These are phyloP conservation scores for Raphanus raphanistrum DNA, from an alignment of 345 rosid species.

Conservation along the genomic window DNA sequence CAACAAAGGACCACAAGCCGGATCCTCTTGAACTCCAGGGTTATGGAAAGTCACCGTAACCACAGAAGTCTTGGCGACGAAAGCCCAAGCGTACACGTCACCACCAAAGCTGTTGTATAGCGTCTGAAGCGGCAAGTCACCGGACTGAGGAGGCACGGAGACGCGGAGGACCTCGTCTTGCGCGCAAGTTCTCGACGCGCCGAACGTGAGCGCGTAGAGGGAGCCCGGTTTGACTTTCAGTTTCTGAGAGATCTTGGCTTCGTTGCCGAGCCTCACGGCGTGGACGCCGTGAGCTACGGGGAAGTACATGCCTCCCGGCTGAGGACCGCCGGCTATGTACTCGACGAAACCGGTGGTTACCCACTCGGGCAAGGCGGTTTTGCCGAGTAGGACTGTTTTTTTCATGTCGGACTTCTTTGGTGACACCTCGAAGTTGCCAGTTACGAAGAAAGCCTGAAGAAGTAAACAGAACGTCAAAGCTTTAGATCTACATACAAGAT, in stretches of 20 bases:
- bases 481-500: slow-evolving; percentile 15
- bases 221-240: slow-evolving; percentile 61
- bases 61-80: slow-evolving; percentile 46
- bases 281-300: slow-evolving; percentile 89
- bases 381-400: slow-evolving; percentile 65
- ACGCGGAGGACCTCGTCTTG: slow-evolving; percentile 89
- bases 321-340: slow-evolving; percentile 93
- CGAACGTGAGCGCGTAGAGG: slow-evolving; percentile 85
- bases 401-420: slow-evolving; percentile 61
- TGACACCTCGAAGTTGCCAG: slow-evolving; percentile 82
- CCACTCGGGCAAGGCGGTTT: slow-evolving; percentile 76
- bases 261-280: slow-evolving; percentile 93
- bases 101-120: slow-evolving; percentile 82
- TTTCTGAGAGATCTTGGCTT: slow-evolving; percentile 82
- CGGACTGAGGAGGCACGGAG: slow-evolving; percentile 63
- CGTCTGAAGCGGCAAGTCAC: slow-evolving; percentile 92
- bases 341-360: slow-evolving; percentile 76
- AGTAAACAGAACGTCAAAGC: background rate
- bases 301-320: slow-evolving; percentile 90
- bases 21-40: slow-evolving; percentile 94
- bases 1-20: slow-evolving; percentile 93
- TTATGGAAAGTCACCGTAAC: slow-evolving; percentile 71
- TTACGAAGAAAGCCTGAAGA: slow-evolving; percentile 68
- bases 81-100: slow-evolving; percentile 88
- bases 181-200: slow-evolving; percentile 95